Evolutionary conservation across 371 early-diverging fungal species (phyloP).

Genomic region (Mucor saturninus): DNA sequence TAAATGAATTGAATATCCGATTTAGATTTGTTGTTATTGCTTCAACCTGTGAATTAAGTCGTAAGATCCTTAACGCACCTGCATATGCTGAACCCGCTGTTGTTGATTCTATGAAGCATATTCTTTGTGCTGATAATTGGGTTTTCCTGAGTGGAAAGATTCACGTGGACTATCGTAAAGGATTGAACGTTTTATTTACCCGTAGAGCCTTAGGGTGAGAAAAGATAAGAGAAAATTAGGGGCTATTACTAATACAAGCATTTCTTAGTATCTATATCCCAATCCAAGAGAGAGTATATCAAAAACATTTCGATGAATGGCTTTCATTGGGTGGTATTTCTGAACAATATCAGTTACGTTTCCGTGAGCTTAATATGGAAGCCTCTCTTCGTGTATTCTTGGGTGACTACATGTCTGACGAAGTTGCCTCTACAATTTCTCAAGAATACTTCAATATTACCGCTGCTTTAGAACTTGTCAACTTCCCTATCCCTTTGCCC

Average conservation of each 20-base stretch:
- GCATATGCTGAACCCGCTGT: slow-evolving; percentile 51
- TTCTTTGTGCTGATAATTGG: slow-evolving; percentile 57
- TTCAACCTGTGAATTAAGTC: slow-evolving; percentile 55
- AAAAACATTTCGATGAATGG: slow-evolving; percentile 53
- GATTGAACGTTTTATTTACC: slow-evolving; percentile 56
- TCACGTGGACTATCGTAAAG: slow-evolving; percentile 56
- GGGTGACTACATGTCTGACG: slow-evolving; percentile 53
- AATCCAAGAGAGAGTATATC: slow-evolving; percentile 51
- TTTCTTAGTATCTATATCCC: slow-evolving; percentile 49
- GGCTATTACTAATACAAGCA: background rate
- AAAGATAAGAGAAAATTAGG: background rate
- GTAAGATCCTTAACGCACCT: slow-evolving; percentile 56
- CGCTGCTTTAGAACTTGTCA: slow-evolving; percentile 60
- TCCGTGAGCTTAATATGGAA: slow-evolving; percentile 62
- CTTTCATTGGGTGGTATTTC: slow-evolving; percentile 43
- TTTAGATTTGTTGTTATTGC: slow-evolving; percentile 59
- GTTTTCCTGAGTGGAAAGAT: slow-evolving; percentile 55
- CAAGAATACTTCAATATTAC: slow-evolving; percentile 58
- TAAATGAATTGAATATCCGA: slow-evolving; percentile 9
- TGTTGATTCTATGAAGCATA: slow-evolving; percentile 55
- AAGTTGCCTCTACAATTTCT: slow-evolving; percentile 50
- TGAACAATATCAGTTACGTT: slow-evolving; percentile 48
- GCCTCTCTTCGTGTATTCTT: slow-evolving; percentile 57
- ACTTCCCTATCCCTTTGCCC: slow-evolving; percentile 60
- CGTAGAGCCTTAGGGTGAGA: slow-evolving; percentile 54